Conservation (phyloP, 495 filamentous ascomycete genomes). For the Hypoxylon rickii region DNA sequence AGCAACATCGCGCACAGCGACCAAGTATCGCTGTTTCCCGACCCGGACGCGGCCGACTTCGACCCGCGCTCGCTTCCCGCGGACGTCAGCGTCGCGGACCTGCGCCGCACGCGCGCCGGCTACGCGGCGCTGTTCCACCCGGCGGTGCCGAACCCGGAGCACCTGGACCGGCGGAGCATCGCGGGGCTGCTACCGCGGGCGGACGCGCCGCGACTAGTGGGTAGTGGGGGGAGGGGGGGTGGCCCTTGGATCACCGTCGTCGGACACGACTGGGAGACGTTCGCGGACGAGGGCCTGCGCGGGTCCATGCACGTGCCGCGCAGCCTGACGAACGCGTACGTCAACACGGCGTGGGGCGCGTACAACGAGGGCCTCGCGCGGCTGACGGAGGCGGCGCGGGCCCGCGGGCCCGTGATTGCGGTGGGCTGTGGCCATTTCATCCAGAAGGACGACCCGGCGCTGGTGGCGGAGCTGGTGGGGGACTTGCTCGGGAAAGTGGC, state of each 20-base stretch:
- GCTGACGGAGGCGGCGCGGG: slow-evolving; percentile 48
- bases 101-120: slow-evolving; percentile 50
- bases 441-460: slow-evolving; percentile 62
- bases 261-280: slow-evolving; percentile 63
- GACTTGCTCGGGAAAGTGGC: slow-evolving; percentile 38
- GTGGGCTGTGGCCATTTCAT: slow-evolving; percentile 64
- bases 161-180: slow-evolving; percentile 57
- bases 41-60: slow-evolving; percentile 59
- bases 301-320: slow-evolving; percentile 45
- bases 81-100: slow-evolving; percentile 49
- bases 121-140: slow-evolving; percentile 56
- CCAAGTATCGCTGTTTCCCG: slow-evolving; percentile 62
- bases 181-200: slow-evolving; percentile 54
- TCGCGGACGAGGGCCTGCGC: slow-evolving; percentile 55
- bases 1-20: slow-evolving; percentile 66
- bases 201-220: slow-evolving; percentile 53
- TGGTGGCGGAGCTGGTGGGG: slow-evolving; percentile 57
- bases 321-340: slow-evolving; percentile 52
- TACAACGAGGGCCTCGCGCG: slow-evolving; percentile 61
- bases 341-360: slow-evolving; percentile 59
- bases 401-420: slow-evolving; percentile 56
- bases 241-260: slow-evolving; percentile 58
- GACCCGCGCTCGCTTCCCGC: slow-evolving; percentile 45
- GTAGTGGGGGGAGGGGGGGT: slow-evolving; percentile 31
- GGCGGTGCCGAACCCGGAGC: slow-evolving; percentile 58